A percentile compares a stretch with the other conserved stretches of the same genome.
Evolutionary conservation across 441 rosid species (phyloP).

Genomic region (Erodium moschatum): DNA sequence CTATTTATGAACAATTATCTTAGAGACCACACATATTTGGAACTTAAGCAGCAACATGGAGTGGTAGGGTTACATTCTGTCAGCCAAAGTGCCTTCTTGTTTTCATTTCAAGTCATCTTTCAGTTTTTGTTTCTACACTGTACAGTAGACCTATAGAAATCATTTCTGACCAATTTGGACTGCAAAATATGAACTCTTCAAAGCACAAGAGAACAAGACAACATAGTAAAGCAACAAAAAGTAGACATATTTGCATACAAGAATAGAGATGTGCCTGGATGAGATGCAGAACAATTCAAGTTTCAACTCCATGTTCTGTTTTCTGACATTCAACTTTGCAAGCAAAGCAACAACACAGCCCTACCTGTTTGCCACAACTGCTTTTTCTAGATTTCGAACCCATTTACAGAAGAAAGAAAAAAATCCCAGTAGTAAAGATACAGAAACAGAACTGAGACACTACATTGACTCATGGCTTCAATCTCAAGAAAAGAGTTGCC

Average conservation of each 20-base stretch:
- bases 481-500: neutral
- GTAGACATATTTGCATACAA: neutral
- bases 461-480: neutral
- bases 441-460: neutral
- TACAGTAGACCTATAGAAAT: slow-evolving; percentile 25
- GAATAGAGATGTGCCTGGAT: neutral
- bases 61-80: neutral
- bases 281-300: neutral
- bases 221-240: neutral
- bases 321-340: slow-evolving; percentile 1
- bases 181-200: slow-evolving; percentile 18
- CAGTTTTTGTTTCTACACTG: slow-evolving; percentile 25
- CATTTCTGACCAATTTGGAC: slow-evolving; percentile 26
- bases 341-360: neutral
- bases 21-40: too few relatives aligned
- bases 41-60: too few relatives aligned
- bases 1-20: too few relatives aligned
- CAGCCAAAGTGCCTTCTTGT: slow-evolving; percentile 4
- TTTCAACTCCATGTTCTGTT: too few relatives aligned
- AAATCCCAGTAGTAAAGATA: neutral
- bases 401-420: neutral
- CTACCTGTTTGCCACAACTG: neutral
- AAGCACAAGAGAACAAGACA: slow-evolving; percentile 3
- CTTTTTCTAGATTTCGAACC: slow-evolving; percentile 1
- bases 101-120: slow-evolving; percentile 15